These are phyloP conservation scores for Boletus eberwhitei DNA, from an alignment of 768 basidiomycete genomes.

Conservation along the genomic window DNA sequence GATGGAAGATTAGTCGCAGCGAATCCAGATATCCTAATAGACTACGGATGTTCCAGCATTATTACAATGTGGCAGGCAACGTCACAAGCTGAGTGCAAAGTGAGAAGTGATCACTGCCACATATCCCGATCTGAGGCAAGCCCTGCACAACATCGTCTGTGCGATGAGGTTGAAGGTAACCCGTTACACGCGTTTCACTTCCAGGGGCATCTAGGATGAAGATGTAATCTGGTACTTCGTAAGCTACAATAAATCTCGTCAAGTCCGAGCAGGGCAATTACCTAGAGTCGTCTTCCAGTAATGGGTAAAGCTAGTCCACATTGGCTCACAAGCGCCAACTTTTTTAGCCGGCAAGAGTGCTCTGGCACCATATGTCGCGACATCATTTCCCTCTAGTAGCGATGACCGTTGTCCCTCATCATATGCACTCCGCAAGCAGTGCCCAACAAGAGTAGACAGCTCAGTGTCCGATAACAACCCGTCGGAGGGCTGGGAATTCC, in stretches of 20 bases:
- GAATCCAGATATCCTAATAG: conserved; percentile 11
- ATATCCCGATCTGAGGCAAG: conserved; percentile 74
- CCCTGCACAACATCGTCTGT: conserved; percentile 62
- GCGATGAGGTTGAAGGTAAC: conserved; percentile 61
- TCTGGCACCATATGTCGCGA: conserved; percentile 52
- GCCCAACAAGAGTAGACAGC: conserved; percentile 42
- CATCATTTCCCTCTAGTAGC: conserved; percentile 11
- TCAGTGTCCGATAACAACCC: conserved; percentile 65
- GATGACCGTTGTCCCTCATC: conserved; percentile 45
- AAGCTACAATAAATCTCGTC: conserved; percentile 1
- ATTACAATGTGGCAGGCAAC: conserved; percentile 7
- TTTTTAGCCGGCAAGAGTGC: conserved; percentile 36
- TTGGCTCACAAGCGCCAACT: conserved; percentile 67
- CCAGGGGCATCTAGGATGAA: conserved; percentile 58
- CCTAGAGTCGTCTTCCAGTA: conserved; percentile 83
- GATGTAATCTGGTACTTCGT: conserved; percentile 70
- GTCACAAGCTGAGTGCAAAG: conserved; percentile 60
- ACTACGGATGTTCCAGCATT: neutral
- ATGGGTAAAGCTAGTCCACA: conserved; percentile 87
- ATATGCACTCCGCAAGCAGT: conserved; percentile 62
- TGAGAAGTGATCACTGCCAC: conserved; percentile 85
- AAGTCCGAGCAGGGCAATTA: conserved; percentile 28
- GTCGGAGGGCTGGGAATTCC: conserved; percentile 55
- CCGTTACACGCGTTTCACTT: conserved; percentile 37
- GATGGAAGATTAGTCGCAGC: neutral